These are phyloP conservation scores for Pythium chondricola DNA, from an alignment of 352 stramenopile species.

Conservation along the genomic window DNA sequence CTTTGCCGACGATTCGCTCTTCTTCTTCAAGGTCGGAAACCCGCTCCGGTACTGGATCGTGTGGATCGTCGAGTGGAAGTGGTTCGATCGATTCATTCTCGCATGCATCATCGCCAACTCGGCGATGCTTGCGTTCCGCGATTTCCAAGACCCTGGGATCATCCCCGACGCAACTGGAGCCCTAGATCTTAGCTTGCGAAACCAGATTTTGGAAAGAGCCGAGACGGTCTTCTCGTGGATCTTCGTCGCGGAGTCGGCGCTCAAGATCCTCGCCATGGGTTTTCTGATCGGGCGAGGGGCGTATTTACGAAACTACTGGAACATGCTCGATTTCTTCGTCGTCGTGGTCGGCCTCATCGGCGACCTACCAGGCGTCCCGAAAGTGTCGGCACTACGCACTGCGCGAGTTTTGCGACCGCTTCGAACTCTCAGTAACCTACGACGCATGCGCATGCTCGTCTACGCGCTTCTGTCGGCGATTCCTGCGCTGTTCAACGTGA, in stretches of 20 bases:
- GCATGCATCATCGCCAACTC: slow-evolving; percentile 63
- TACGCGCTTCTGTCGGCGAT: slow-evolving; percentile 49
- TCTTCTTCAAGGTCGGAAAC: slow-evolving; percentile 29
- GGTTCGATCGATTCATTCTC: slow-evolving; percentile 77
- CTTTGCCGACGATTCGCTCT: slow-evolving; percentile 33
- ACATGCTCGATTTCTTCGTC: slow-evolving; percentile 84
- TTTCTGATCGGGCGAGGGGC: slow-evolving; percentile 42
- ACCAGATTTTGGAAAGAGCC: slow-evolving; percentile 30
- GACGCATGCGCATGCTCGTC: slow-evolving; percentile 44
- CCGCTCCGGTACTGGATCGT: slow-evolving; percentile 31
- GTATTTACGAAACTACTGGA: slow-evolving; percentile 77
- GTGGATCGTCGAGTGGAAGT: slow-evolving; percentile 48
- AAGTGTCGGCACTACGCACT: slow-evolving; percentile 27
- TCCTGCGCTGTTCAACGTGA: slow-evolving; percentile 53
- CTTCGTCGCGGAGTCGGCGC: slow-evolving; percentile 64
- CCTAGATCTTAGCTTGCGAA: slow-evolving; percentile 21
- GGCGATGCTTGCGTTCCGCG: slow-evolving; percentile 49
- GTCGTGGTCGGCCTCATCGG: slow-evolving; percentile 44
- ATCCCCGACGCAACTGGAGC: slow-evolving; percentile 23
- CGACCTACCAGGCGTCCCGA: slow-evolving; percentile 32
- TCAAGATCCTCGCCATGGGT: slow-evolving; percentile 83
- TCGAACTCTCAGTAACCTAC: slow-evolving; percentile 45
- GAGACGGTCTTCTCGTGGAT: slow-evolving; percentile 41
- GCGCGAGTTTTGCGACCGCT: slow-evolving; percentile 52
- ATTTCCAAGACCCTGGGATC: slow-evolving; percentile 36